These are phyloP conservation scores for Xylaria nigripes DNA, from an alignment of 495 filamentous ascomycete genomes.

Conservation along the genomic window DNA sequence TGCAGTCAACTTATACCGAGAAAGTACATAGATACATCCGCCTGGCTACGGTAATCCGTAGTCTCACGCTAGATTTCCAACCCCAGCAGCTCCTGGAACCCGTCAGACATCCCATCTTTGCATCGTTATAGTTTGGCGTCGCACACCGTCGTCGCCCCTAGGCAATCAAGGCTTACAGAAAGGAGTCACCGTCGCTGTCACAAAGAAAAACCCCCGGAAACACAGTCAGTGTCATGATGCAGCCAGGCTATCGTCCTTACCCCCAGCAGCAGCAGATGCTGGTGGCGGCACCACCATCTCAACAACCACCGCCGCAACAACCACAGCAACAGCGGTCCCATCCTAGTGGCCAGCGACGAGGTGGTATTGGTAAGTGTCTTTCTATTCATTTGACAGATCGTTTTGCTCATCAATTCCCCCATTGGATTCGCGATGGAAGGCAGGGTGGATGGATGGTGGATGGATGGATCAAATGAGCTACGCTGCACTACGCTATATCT, in stretches of 20 bases:
- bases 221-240: slow-evolving; percentile 30
- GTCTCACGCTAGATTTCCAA: background rate
- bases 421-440: too few species aligned
- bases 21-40: too few species aligned
- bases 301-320: slow-evolving; percentile 11
- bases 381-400: slow-evolving; percentile 2
- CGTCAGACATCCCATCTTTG: slow-evolving; percentile 1
- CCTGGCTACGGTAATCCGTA: too few species aligned
- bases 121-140: slow-evolving; percentile 9
- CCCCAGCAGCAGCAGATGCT: slow-evolving; percentile 30
- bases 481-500: background rate
- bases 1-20: too few species aligned
- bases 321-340: slow-evolving; percentile 32
- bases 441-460: background rate
- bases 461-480: slow-evolving; percentile 11
- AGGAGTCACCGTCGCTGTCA: slow-evolving; percentile 6
- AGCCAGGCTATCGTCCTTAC: slow-evolving; percentile 41
- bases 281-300: slow-evolving; percentile 9
- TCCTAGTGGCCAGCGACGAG: slow-evolving; percentile 34
- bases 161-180: slow-evolving; percentile 17
- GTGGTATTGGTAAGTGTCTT: slow-evolving; percentile 39
- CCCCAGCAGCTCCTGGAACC: background rate
- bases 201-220: background rate
- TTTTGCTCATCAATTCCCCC: too few species aligned
- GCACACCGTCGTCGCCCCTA: slow-evolving; percentile 4